A percentile compares a stretch with the other conserved stretches of the same genome.
Evolutionary conservation across 2,329 filamentous ascomycete species (phyloP).

Genomic region (Fusarium euwallaceae): DNA sequence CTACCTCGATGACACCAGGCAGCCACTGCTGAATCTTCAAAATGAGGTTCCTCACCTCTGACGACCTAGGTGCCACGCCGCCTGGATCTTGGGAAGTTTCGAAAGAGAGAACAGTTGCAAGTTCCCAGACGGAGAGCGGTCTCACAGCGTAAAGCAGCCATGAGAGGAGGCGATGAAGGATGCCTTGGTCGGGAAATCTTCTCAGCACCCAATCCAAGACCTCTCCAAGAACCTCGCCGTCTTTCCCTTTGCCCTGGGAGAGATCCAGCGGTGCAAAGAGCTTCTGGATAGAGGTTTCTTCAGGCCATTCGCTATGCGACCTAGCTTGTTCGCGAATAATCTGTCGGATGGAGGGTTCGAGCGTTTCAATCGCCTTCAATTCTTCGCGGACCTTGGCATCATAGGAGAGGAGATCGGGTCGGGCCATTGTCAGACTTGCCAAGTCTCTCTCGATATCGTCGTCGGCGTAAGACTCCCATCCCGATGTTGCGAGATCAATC

Average conservation of each 20-base stretch:
- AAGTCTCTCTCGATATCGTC: not conserved
- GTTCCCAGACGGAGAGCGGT: slow-evolving; percentile 14
- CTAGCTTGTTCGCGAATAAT: not conserved
- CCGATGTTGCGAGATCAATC: not conserved
- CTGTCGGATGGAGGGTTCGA: not conserved
- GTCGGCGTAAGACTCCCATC: not conserved
- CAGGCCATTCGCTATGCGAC: not conserved
- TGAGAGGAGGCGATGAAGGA: not conserved
- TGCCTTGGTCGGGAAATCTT: not conserved
- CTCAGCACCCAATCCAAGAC: not conserved
- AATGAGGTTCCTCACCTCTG: not conserved
- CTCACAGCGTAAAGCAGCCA: slow-evolving; percentile 17
- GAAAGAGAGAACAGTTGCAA: not conserved
- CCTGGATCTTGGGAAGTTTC: not conserved
- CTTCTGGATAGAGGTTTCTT: not conserved
- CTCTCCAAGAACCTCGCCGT: not conserved
- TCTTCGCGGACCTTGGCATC: not conserved
- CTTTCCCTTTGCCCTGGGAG: not conserved
- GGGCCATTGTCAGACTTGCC: not conserved
- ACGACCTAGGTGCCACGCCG: accelerated
- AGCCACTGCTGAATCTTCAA: not conserved
- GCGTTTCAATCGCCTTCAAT: not conserved
- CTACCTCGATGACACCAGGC: not conserved
- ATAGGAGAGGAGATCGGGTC: not conserved
- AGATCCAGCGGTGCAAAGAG: not conserved